Conservation (phyloP, 495 filamentous ascomycete species). For the Beverwykella pulmonaria region DNA sequence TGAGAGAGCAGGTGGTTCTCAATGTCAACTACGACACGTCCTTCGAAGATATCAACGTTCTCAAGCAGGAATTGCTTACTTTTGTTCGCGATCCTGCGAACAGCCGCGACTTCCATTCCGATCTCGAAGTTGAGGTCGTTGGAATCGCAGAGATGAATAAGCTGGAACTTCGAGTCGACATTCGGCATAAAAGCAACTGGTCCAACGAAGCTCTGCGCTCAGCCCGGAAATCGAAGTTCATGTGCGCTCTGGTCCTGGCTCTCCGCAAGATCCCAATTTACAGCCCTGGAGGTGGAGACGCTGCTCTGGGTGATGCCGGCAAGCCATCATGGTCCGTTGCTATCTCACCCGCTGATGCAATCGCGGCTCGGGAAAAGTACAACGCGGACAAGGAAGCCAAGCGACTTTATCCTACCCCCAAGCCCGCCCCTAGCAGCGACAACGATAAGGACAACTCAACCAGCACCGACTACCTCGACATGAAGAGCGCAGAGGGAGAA, state of each 20-base stretch:
- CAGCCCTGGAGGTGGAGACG: conserved; percentile 71
- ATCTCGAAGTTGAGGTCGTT: conserved; percentile 74
- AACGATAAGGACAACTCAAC: conserved; percentile 24
- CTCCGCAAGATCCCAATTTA: conserved; percentile 86
- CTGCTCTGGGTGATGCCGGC: conserved; percentile 64
- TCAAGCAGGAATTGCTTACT: conserved; percentile 76
- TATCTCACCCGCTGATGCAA: conserved; percentile 66
- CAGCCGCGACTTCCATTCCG: conserved; percentile 84
- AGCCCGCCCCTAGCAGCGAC: conserved; percentile 33
- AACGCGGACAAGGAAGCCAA: conserved; percentile 63
- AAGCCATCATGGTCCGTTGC: conserved; percentile 77
- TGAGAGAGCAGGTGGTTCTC: conserved; percentile 83
- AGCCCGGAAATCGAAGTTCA: conserved; percentile 88
- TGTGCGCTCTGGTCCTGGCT: conserved; percentile 88
- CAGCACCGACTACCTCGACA: conserved; percentile 42
- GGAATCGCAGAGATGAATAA: conserved; percentile 88
- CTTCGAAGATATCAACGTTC: conserved; percentile 81
- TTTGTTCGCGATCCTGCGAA: conserved; percentile 90
- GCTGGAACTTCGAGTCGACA: conserved; percentile 76
- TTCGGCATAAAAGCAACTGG: conserved; percentile 95
- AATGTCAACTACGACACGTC: conserved; percentile 80
- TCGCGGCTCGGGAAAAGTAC: conserved; percentile 60
- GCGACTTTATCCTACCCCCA: conserved; percentile 59
- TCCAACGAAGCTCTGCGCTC: conserved; percentile 84
- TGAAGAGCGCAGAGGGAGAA: conserved; percentile 45